phyloP scores from a whole-genome alignment of 2,329 filamentous ascomycete species.

The Aphanocladium album region DNA sequence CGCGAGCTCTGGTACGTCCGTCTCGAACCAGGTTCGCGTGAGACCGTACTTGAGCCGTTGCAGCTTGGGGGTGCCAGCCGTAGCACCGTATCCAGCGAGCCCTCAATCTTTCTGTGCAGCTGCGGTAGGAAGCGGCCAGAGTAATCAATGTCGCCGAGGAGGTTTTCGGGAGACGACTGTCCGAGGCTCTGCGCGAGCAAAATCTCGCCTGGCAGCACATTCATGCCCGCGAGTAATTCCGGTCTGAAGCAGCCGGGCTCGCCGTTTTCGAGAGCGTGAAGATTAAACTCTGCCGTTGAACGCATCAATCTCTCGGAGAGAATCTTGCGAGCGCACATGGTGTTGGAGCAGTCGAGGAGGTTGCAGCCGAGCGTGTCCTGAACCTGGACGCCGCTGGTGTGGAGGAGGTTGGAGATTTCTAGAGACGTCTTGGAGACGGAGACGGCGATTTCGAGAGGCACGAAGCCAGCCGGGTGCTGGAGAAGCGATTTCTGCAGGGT shows the following conservation, averaged over 20 bases:
- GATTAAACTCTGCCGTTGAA: not conserved
- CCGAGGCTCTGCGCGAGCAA: slow-evolving; percentile 1
- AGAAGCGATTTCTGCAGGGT: slow-evolving; percentile 8
- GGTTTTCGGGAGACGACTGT: not conserved
- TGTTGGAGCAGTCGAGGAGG: slow-evolving; percentile 2
- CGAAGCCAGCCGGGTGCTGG: not conserved
- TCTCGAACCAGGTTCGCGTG: slow-evolving; percentile 10
- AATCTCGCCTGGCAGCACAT: slow-evolving; percentile 5
- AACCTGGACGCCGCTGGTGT: slow-evolving; percentile 11
- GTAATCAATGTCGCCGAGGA: not conserved
- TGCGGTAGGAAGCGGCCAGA: slow-evolving; percentile 2
- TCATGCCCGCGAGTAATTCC: not conserved
- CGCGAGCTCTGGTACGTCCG: slow-evolving; percentile 1
- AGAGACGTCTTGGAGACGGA: slow-evolving; percentile 5
- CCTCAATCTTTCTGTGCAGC: slow-evolving; percentile 11
- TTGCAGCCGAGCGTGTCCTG: slow-evolving; percentile 10
- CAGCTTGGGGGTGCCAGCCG: slow-evolving; percentile 8
- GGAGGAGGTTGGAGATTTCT: slow-evolving; percentile 5
- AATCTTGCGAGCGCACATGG: not conserved
- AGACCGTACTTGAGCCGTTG: slow-evolving; percentile 10
- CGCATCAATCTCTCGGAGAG: not conserved
- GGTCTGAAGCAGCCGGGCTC: not conserved
- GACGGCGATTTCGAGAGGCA: slow-evolving; percentile 1
- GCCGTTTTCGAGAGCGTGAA: not conserved
- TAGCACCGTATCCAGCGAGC: not conserved